Conservation (phyloP, 495 filamentous ascomycete genomes). For the Mycothermus thermophilus region DNA sequence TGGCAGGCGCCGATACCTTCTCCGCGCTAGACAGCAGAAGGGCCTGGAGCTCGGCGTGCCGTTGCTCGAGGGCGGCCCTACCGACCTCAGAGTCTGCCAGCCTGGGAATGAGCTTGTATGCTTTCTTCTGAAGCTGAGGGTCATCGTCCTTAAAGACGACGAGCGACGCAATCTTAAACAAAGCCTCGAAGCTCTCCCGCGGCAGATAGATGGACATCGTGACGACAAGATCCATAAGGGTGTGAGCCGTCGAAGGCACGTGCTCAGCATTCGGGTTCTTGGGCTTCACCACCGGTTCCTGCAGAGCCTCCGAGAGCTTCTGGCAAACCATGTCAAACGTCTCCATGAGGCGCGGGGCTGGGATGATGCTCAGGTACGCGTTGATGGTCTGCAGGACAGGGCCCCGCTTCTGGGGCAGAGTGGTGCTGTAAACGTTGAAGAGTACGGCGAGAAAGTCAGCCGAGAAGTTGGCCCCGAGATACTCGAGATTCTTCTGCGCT, state of each 20-base stretch:
- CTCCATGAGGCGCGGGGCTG: slow-evolving; percentile 55
- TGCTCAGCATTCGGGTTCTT: slow-evolving; percentile 45
- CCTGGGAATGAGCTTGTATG: slow-evolving; percentile 90
- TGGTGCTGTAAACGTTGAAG: slow-evolving; percentile 96
- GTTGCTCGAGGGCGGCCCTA: slow-evolving; percentile 51
- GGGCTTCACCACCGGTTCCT: slow-evolving; percentile 42
- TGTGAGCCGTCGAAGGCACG: slow-evolving; percentile 89
- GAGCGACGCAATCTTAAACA: slow-evolving; percentile 71
- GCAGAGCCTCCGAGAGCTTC: slow-evolving; percentile 66
- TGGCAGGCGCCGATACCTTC: slow-evolving; percentile 69
- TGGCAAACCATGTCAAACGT: slow-evolving; percentile 75
- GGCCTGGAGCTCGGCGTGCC: slow-evolving; percentile 60
- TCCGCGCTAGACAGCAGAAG: slow-evolving; percentile 64
- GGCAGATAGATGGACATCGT: slow-evolving; percentile 90
- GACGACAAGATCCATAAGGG: slow-evolving; percentile 89
- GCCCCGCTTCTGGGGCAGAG: slow-evolving; percentile 79
- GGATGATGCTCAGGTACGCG: slow-evolving; percentile 79
- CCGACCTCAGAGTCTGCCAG: slow-evolving; percentile 69
- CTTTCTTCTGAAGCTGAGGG: slow-evolving; percentile 96
- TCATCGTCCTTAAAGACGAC: slow-evolving; percentile 67
- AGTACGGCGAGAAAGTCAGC: slow-evolving; percentile 84
- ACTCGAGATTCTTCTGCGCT: slow-evolving; percentile 62
- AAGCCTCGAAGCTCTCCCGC: slow-evolving; percentile 57
- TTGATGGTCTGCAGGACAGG: slow-evolving; percentile 88
- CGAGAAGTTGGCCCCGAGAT: slow-evolving; percentile 57